A percentile compares a stretch with the other conserved stretches of the same genome.
phyloP scores from a whole-genome alignment of 176 grass and related monocot species.

The Saccharum officinarum region DNA sequence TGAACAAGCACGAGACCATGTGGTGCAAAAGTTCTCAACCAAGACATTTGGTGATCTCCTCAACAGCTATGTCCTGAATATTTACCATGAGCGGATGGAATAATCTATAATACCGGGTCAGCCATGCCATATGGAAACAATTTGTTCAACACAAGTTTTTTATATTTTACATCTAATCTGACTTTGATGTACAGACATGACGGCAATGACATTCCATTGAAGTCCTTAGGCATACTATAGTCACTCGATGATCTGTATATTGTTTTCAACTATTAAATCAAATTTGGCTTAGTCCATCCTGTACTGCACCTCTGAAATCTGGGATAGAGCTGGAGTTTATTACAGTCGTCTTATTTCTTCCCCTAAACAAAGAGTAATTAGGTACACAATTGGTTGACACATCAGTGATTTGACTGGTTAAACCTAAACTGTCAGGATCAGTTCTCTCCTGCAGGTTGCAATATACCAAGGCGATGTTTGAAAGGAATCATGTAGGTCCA shows the following conservation, averaged over 20 bases:
- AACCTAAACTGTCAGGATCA: constrained; percentile 27
- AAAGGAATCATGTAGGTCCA: constrained; percentile 28
- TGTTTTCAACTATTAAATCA: background rate
- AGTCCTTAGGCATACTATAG: background rate
- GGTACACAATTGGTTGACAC: background rate
- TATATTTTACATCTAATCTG: background rate
- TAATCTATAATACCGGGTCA: constrained; percentile 11
- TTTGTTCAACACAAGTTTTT: background rate
- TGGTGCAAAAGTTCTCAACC: constrained; percentile 67
- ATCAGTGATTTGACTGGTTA: constrained; percentile 6
- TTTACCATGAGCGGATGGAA: constrained; percentile 72
- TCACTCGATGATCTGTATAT: background rate
- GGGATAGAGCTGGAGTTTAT: background rate
- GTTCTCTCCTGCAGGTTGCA: constrained; percentile 24
- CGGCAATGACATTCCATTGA: background rate
- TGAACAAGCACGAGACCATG: constrained; percentile 62
- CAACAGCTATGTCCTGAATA: constrained; percentile 62
- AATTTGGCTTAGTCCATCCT: background rate
- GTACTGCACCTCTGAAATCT: background rate
- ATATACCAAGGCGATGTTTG: constrained; percentile 17
- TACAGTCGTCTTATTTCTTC: background rate
- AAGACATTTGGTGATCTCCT: constrained; percentile 80
- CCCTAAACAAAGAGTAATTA: background rate
- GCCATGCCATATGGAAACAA: constrained; percentile 18
- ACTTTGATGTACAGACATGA: constrained; percentile 36